Percentiles rank a stretch among this genome's conserved stretches.
Evolutionary conservation across 2,329 filamentous ascomycete species (phyloP).

Genomic region (Daldinia sp.): DNA sequence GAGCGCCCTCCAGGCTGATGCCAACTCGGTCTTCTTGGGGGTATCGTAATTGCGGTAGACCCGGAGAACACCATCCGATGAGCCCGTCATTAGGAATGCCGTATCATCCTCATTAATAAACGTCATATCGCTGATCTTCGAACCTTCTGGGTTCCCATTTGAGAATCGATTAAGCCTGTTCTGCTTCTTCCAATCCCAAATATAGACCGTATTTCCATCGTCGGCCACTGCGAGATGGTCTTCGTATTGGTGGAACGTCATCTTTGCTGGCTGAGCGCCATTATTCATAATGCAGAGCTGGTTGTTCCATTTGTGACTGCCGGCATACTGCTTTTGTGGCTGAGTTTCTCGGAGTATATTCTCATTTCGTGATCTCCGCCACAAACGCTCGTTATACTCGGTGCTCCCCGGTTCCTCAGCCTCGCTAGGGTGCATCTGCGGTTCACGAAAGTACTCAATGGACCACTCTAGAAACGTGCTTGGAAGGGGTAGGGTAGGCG

Average conservation of each 20-base stretch:
- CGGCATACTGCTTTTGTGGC: constrained; percentile 89
- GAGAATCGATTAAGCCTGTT: constrained; percentile 85
- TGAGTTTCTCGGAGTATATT: constrained; percentile 92
- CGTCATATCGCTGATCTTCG: constrained; percentile 91
- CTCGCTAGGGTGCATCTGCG: constrained; percentile 97
- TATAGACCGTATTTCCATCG: constrained; percentile 87
- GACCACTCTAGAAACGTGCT: constrained; percentile 96
- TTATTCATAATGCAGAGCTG: constrained; percentile 88
- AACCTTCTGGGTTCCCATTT: constrained; percentile 92
- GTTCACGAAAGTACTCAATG: constrained; percentile 96
- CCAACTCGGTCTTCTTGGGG: constrained; percentile 80
- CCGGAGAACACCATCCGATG: constrained; percentile 92
- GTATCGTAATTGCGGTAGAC: constrained; percentile 94
- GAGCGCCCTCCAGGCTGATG: constrained; percentile 90
- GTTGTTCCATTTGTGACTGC: constrained; percentile 85
- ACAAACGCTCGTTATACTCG: constrained; percentile 95
- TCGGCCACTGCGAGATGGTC: constrained; percentile 95
- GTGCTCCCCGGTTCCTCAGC: constrained; percentile 95
- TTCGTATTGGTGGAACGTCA: constrained; percentile 98
- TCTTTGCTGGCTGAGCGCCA: constrained; percentile 86
- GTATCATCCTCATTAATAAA: constrained; percentile 99
- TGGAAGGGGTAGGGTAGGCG: constrained; percentile 77
- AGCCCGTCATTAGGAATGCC: constrained; percentile 92
- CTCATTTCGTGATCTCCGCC: constrained; percentile 93
- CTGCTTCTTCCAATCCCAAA: constrained; percentile 93